These are phyloP conservation scores for Biancaea sappan DNA, from an alignment of 306 rosid species.

Conservation along the genomic window DNA sequence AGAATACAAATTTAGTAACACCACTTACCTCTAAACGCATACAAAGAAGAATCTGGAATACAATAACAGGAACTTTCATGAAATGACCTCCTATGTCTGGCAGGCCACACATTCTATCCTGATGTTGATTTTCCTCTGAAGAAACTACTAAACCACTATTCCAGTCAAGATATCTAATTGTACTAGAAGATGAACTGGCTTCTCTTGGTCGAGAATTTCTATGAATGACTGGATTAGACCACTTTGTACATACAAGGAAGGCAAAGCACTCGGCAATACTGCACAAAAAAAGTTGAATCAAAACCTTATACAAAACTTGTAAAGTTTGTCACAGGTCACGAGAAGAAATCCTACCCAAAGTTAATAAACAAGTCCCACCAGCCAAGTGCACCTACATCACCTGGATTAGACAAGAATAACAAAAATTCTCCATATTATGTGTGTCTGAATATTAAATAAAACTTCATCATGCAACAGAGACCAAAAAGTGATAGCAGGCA, in stretches of 20 bases:
- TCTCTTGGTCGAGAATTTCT: slow-evolving; percentile 66
- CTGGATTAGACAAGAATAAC: slow-evolving; percentile 51
- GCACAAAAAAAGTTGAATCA: slow-evolving; percentile 40
- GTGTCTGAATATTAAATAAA: slow-evolving; percentile 27
- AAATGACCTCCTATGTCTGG: slow-evolving; percentile 97
- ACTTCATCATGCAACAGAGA: slow-evolving; percentile 2
- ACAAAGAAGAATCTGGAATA: slow-evolving; percentile 89
- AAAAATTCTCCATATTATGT: slow-evolving; percentile 13
- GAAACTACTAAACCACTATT: slow-evolving; percentile 72
- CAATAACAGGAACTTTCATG: slow-evolving; percentile 86
- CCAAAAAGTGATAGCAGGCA: slow-evolving; percentile 7
- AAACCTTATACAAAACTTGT: slow-evolving; percentile 30
- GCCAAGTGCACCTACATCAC: slow-evolving; percentile 88
- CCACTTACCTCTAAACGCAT: slow-evolving; percentile 85
- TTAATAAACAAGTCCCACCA: slow-evolving; percentile 99
- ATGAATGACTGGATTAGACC: slow-evolving; percentile 98
- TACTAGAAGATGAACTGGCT: slow-evolving; percentile 75
- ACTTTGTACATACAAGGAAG: slow-evolving; percentile 98
- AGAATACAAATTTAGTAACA: slow-evolving; percentile 33
- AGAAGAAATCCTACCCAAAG: slow-evolving; percentile 64
- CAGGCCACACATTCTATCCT: slow-evolving; percentile 75
- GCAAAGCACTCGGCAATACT: slow-evolving; percentile 96
- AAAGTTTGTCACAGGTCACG: slow-evolving; percentile 29
- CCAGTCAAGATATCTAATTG: slow-evolving; percentile 90
- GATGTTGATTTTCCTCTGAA: slow-evolving; percentile 70